A percentile compares a stretch with the other conserved stretches of the same genome.
Conservation (phyloP, 108 stramenopile genomes). For the Fragilariopsis cylindrus region DNA sequence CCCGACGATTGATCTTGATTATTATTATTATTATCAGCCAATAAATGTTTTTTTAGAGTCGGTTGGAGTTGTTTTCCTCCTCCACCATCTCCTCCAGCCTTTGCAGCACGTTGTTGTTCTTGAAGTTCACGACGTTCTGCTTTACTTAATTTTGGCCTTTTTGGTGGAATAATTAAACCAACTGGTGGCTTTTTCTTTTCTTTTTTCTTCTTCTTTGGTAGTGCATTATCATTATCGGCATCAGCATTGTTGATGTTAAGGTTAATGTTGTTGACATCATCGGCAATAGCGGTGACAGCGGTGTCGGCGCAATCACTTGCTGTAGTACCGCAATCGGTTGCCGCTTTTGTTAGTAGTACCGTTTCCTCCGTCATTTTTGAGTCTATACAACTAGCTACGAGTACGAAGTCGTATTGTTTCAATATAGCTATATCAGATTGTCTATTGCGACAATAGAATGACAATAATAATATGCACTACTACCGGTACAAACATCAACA, state of each 20-base stretch:
- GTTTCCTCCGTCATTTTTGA: conserved; percentile 12
- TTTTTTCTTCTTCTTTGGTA: conserved; percentile 23
- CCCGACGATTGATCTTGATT: neutral
- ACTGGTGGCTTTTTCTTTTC: conserved; percentile 61
- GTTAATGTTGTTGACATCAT: no score
- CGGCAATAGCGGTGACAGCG: neutral
- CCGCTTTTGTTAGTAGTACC: neutral
- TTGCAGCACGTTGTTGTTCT: conserved; percentile 92
- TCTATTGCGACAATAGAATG: no score
- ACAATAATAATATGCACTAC: no score
- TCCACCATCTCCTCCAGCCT: conserved; percentile 52
- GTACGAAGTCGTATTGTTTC: no score
- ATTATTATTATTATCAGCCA: neutral
- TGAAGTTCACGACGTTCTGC: conserved; percentile 93
- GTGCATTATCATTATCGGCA: neutral
- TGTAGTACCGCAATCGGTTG: neutral
- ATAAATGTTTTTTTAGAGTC: conserved; percentile 16
- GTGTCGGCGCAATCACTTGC: no score
- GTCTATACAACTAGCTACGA: no score
- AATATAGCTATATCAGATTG: no score
- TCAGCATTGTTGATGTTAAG: neutral
- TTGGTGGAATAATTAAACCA: conserved; percentile 74
- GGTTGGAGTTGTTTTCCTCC: conserved; percentile 5
- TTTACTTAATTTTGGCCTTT: conserved; percentile 90
- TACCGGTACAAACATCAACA: no score